Evolutionary conservation across 805 yeast species (phyloP).

Genomic region (Starmera caribaea): DNA sequence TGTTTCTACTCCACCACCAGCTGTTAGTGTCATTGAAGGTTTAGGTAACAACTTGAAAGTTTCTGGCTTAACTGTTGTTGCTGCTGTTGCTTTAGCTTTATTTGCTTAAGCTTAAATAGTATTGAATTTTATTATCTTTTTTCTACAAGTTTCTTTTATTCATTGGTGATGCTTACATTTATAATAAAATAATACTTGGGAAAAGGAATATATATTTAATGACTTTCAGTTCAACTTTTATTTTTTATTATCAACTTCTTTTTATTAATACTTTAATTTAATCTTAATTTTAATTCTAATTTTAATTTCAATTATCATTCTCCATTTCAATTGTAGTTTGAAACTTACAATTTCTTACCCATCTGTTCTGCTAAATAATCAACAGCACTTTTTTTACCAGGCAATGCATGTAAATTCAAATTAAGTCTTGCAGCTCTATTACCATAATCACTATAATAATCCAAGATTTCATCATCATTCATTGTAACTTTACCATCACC

Average conservation of each 20-base stretch:
- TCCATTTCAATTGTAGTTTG: no score
- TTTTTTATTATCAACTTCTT: no score
- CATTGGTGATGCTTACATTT: not conserved
- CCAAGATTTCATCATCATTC: slow-evolving; percentile 18
- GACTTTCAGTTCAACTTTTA: no score
- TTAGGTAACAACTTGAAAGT: slow-evolving; percentile 3
- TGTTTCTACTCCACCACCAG: slow-evolving; percentile 1
- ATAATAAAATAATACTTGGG: not conserved
- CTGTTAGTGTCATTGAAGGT: slow-evolving; percentile 4
- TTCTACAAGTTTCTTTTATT: not conserved
- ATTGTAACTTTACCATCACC: slow-evolving; percentile 20
- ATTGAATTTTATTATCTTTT: not conserved
- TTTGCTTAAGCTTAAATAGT: not conserved
- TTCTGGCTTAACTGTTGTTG: slow-evolving; percentile 5
- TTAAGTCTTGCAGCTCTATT: slow-evolving; percentile 5
- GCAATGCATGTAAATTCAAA: slow-evolving; percentile 1
- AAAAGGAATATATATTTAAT: no score
- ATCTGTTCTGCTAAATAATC: no score
- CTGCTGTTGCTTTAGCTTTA: slow-evolving; percentile 5
- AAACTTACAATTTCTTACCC: no score
- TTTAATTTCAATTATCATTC: no score
- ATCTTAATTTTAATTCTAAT: no score
- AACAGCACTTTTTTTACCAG: no score
- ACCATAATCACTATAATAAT: slow-evolving; percentile 23
- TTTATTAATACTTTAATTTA: no score